Evolutionary conservation across 169 alveolate genomes (phyloP), one percentile per base, ranked within the genome.

Genomic region (Cryptosporidium ubiquitum): DNA sequence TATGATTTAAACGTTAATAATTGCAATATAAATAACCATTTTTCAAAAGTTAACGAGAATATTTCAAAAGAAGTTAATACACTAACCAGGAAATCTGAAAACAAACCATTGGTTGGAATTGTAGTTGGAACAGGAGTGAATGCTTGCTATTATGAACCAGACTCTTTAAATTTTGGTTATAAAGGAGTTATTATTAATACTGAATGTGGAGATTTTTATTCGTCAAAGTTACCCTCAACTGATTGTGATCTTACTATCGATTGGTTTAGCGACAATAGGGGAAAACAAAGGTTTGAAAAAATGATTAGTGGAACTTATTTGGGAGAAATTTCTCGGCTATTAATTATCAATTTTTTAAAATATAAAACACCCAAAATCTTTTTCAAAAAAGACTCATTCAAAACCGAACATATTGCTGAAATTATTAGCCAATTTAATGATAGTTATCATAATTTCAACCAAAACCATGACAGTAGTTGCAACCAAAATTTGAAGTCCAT

Each of bases 41-140:
- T 12, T 7, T 14, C 20, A 47, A 47, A 47, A 47, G 55, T 14
- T n/a, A n/a, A 14, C 60, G 44, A 6, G 44, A 44, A 51, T 70
- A n/a, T 29, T 26, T 33, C 69, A 3, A 51, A 51, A 37, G 29
- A 42, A 37, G 14, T 31, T 20, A 70, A 44, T 16, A 3, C 16
- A 0, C 23, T 5, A 14, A 47, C 3, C 20, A 47, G 12, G 12
- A 14, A 3, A 47, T 47, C 55, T 47, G 20, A 47, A 14, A 70
- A 51, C 7, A 51, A 57, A 5, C 86, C 86, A 35, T 52, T 84
- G 31, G 85, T 96, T 37, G 98, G 98, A 1, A 91, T 95, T 26
- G 96, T 96, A 26, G 71, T 96, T 35, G 98, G 98, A 44, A 96
- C 98, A 3, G 98, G 98, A 5, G 86, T 94, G 51, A 96, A 96